Percentiles rank a stretch among this genome's conserved stretches.
Evolutionary conservation across 139 green algal genomes (phyloP).

Genomic region (Nannochloris sp.): DNA sequence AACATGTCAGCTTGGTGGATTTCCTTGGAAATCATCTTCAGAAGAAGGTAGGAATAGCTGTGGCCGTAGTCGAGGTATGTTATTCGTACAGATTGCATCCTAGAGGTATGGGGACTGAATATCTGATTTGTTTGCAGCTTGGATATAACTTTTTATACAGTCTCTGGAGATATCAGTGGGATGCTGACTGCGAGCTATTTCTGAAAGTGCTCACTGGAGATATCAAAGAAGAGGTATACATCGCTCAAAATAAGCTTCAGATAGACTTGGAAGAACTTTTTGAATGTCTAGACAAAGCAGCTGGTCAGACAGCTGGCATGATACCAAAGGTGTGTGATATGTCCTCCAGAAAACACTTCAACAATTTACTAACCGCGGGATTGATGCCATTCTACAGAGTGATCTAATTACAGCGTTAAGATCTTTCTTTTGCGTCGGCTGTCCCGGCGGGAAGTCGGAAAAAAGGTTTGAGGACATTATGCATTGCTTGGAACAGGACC

Average conservation of each 20-base stretch:
- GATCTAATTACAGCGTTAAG: constrained; percentile 32
- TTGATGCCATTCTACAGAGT: constrained; percentile 2
- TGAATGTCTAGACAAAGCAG: constrained; percentile 24
- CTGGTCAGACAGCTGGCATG: constrained; percentile 14
- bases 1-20: constrained; percentile 28
- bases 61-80: constrained; percentile 34
- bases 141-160: constrained; percentile 54
- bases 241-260: constrained; percentile 34
- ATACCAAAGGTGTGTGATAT: constrained; percentile 25
- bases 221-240: constrained; percentile 48
- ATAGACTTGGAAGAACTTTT: constrained; percentile 37
- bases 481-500: constrained; percentile 43
- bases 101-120: background rate
- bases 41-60: constrained; percentile 36
- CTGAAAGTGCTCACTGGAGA: constrained; percentile 46
- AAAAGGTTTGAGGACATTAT: constrained; percentile 42
- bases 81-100: background rate
- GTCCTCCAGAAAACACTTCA: background rate
- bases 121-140: constrained; percentile 11
- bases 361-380: background rate
- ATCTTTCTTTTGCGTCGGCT: constrained; percentile 37
- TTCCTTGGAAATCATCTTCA: constrained; percentile 42
- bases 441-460: constrained; percentile 32
- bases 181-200: constrained; percentile 62
- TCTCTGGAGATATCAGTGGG: constrained; percentile 46